Percentiles rank a stretch among this genome's conserved stretches.
phyloP scores from a whole-genome alignment of 306 rosid species.

The Chamaecrista fasciculata region DNA sequence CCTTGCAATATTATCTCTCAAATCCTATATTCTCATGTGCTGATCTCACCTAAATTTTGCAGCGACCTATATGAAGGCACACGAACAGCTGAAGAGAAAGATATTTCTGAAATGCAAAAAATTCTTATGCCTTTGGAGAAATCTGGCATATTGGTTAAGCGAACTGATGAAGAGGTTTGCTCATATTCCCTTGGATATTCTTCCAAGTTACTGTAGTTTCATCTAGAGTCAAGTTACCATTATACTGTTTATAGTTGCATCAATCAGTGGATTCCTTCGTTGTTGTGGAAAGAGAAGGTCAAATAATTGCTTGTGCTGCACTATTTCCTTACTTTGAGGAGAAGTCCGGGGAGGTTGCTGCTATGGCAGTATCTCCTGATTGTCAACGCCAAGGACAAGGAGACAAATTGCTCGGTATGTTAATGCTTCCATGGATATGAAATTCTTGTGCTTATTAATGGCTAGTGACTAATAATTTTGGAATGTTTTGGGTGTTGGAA shows the following conservation, averaged over 20 bases:
- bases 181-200: background rate
- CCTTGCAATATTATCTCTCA: background rate
- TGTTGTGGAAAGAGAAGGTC: slow-evolving; percentile 86
- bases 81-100: slow-evolving; percentile 59
- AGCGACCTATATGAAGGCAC: slow-evolving; percentile 89
- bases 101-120: slow-evolving; percentile 57
- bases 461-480: background rate
- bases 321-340: slow-evolving; percentile 68
- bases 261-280: slow-evolving; percentile 49
- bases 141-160: slow-evolving; percentile 58
- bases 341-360: slow-evolving; percentile 82
- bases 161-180: slow-evolving; percentile 69
- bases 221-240: background rate
- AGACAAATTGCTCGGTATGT: slow-evolving; percentile 74
- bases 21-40: slow-evolving; percentile 15
- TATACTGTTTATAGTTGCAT: slow-evolving; percentile 41
- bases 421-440: slow-evolving; percentile 6
- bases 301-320: slow-evolving; percentile 75
- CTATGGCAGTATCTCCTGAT: slow-evolving; percentile 75
- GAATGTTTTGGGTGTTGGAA: background rate
- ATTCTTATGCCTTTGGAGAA: slow-evolving; percentile 57
- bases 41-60: slow-evolving; percentile 25
- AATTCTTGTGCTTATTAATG: background rate
- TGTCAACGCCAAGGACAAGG: slow-evolving; percentile 86
- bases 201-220: slow-evolving; percentile 6